Base-by-base conservation (phyloP, 1,139 yeast species). In the Sugiyamaella xylanicola region DNA sequence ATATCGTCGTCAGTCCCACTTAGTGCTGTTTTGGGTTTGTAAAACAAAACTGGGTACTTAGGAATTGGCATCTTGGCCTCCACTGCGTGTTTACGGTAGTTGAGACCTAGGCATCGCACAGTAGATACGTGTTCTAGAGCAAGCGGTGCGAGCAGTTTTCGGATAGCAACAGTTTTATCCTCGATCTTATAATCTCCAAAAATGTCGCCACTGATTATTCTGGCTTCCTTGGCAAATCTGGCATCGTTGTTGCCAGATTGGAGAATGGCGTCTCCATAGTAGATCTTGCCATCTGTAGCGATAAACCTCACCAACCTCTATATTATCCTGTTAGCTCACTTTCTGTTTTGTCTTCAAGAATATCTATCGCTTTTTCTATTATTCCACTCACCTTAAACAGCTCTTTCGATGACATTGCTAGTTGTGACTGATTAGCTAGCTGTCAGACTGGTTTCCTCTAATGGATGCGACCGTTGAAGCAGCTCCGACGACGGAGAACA, bases 1-100 rank as follows among this genome's bases (percentile, higher is more conserved):
- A 79, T 73, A n/a, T 68, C 69, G 52, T 69, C 75, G 19, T 59
- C 59, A 7, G 80, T 79, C 15, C 77, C 78, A 22, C 70, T 68
- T 5, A 79, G 60, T 0, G 78, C 68, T 2, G 77, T 70, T 9
- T 67, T 66, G 2, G 83, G 82, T 65, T 79, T 79, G 69, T 72
- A 73, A 64, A 80, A 80, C 43, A 80, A 64, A 46, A 79, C 73
- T 1, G 84, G 84, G 64, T 70, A 77, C 55, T 74, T 66, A 11
- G 84, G 84, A 13, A 62, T 63, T 21, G 62, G 59, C 63, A 64
- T 57, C 20, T 58, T 59, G 21, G 62, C 48, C 48, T 67, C 70
- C 5, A 59, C 58, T 7, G 70, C 70, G 50, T 67, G 74, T 22
- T 66, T 68, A 27, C 61, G 60, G 60, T 66, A 71, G 61, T 71